Evolutionary conservation across 192 early-diverging fungal species (phyloP), one percentile per base, ranked within the genome.

Genomic region (Entrophospora sp.): DNA sequence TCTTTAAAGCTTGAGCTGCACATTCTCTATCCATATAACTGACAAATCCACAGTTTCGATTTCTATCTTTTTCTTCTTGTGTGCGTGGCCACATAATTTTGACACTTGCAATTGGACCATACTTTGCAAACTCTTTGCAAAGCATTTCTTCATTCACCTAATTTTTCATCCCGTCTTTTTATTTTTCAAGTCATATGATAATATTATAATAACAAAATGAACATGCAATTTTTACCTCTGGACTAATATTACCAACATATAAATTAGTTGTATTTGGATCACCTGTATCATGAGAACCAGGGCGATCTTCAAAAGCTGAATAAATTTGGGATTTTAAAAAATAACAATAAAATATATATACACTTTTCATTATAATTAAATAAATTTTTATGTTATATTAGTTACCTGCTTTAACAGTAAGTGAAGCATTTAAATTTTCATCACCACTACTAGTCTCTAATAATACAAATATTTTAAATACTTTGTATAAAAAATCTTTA

Each of bases 21-120:
- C 80, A 78, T 10, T 53, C 66, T 18, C 94, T 79, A 16, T 82
- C 76, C 91, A 94, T 94, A 71, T 91, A 97, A 61, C 90, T 88
- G 13, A 97, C 89, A 78, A 97, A 97, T 18, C 89, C 92, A 58
- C 81, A 88, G 65, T 92, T 93, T 9, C 84, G 74, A 44, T 83
- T 81, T 10, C 93, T 82, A 20, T 87, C 87, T 35, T 82, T 81
- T 71, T 92, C 90, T 46, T 92, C 91, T n/a, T 72, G 77, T 0
- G 88, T 88, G 13, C 94, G 87, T 2, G 93, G 92, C 92, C 93
- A 94, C 94, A 97, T 92, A 44, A 97, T 88, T 68, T 97, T 97
- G 51, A 95, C 88, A 57, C 88, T 90, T 8, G 82, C 93, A 64
- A 97, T 91, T 1, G 93, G 85, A 0, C 94, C 94, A 63, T 81